Base-by-base conservation (phyloP, 1,284 basidiomycete species). In the Sparassis latifolia region DNA sequence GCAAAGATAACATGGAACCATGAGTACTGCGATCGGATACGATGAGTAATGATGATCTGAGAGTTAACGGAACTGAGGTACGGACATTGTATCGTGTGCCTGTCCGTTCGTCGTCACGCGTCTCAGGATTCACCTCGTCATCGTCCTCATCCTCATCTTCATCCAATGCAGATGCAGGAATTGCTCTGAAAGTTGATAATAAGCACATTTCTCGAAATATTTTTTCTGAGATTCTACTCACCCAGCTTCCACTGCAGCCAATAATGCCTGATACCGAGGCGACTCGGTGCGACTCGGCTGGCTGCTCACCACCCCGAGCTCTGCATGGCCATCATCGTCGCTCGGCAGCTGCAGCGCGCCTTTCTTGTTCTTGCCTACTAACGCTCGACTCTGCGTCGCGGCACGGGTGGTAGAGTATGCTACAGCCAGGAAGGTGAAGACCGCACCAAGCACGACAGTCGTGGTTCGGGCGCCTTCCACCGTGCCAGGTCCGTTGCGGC, bases 1-100 rank as follows among this genome's bases (percentile, higher is more conserved):
- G 89, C 86, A 67, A 99, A 99, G 64, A 99, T 97, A 66, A 97
- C 73, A 68, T 99, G 96, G 84, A 99, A 99, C 89, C 94, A 98
- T 12, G 92, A 84, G 67, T 99, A 98, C 91, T 94, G 58, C 1
- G 29, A 12, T 32, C 28, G 1, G 9, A 38, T 9, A 38, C 9
- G 35, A 38, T 38, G 35, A 38, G 35, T 20, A 38, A 9, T 38
- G 3, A 47, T 31, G 20, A 31, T 20, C 20, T 20, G 20, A 20
- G 20, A 20, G 20, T 20, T 20, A 20, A 20, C 20, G 20, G 20
- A 20, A 20, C 20, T 20, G 20, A 33, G 29, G 10, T 42, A 67
- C 81, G 56, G 66, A 92, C 91, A 62, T 97, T 97, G 73, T 99
- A 99, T 56, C 92, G 86, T n/a, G 93, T 97, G n/a, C 93, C 95